Evolutionary conservation across 371 early-diverging fungal species (phyloP).

Genomic region (Encephalitozoon cuniculi): DNA sequence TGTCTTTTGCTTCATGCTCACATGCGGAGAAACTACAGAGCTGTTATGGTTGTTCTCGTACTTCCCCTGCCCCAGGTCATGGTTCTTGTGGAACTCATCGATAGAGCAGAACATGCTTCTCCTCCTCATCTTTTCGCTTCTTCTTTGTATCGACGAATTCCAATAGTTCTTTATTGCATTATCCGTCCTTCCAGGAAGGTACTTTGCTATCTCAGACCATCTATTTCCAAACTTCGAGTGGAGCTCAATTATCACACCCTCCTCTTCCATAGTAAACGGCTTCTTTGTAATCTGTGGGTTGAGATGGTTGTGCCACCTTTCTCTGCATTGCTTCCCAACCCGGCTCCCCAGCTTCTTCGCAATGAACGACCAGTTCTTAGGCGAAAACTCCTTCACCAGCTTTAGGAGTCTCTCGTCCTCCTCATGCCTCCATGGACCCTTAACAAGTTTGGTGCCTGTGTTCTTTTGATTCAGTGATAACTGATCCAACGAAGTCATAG

Average conservation of each 20-base stretch:
- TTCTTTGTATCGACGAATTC: slow-evolving; percentile 59
- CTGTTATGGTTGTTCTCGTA: too few species aligned
- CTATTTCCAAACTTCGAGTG: slow-evolving; percentile 59
- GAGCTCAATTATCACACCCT: slow-evolving; percentile 47
- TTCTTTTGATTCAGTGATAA: slow-evolving; percentile 14
- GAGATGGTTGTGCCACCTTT: slow-evolving; percentile 62
- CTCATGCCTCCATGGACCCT: slow-evolving; percentile 62
- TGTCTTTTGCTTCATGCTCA: background rate
- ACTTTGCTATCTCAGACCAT: slow-evolving; percentile 61
- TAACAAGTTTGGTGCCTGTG: slow-evolving; percentile 26
- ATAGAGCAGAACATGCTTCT: slow-evolving; percentile 52
- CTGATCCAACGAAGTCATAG: slow-evolving; percentile 2
- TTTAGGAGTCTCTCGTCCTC: slow-evolving; percentile 56
- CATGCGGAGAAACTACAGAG: background rate
- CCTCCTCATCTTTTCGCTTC: slow-evolving; percentile 31
- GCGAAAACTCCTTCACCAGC: slow-evolving; percentile 52
- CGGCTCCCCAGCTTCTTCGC: slow-evolving; percentile 56
- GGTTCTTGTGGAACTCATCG: slow-evolving; percentile 22
- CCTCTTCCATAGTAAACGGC: slow-evolving; percentile 59
- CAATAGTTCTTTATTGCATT: slow-evolving; percentile 62
- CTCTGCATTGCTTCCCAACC: slow-evolving; percentile 62
- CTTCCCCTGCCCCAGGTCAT: background rate
- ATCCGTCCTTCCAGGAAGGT: slow-evolving; percentile 61
- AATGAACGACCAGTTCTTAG: slow-evolving; percentile 61
- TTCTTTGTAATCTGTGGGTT: slow-evolving; percentile 60